Base-by-base conservation (phyloP, 495 filamentous ascomycete genomes). In the Penicillium cinerascens region DNA sequence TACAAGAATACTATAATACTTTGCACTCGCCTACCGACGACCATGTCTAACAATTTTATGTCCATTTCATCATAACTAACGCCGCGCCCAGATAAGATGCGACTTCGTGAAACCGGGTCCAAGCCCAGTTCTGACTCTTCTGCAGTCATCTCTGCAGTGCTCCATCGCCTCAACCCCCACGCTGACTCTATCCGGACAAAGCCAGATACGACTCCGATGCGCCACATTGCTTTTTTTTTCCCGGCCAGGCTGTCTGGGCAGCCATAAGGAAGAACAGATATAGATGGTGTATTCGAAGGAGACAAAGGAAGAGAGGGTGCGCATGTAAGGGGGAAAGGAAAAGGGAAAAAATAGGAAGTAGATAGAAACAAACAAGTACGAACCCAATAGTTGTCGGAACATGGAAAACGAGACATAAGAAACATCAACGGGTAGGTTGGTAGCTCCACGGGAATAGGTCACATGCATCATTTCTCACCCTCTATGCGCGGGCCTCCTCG, bases 401-500 rank as follows among this genome's bases (percentile, higher is more conserved):
- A 45, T 44, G 29, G 56, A 56, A 52, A 51, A 49, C 38, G 54
- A 60, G 56, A 63, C 53, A 56, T 57, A 58, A 51, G 55, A 55
- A 59, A 59, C 29, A 61, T 60, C 53, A 51, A 59, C 49, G 55
- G 42, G 49, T n/a, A 52, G 25, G 45, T 18, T 51, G 40, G 38
- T 35, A 49, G 44, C 47, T 60, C 40, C 57, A 54, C 42, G 42
- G 37, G 46, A 56, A 49, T 49, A 54, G 47, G 41, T 64, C 63
- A 57, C 55, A 66, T 64, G 63, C 58, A 64, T 64, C 52, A 55
- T 54, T 55, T 60, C 45, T 52, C 42, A 39, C 42, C 52, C 47
- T 55, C 63, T 69, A 73, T 54, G 74, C 74, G 63, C 74, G 74
- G 52, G 63, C 55, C 58, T 77, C 74, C 63, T 77, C 74, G 43